Evolutionary conservation across 305 asterid genomes (phyloP).

Genomic region (Solanum hybrid): DNA sequence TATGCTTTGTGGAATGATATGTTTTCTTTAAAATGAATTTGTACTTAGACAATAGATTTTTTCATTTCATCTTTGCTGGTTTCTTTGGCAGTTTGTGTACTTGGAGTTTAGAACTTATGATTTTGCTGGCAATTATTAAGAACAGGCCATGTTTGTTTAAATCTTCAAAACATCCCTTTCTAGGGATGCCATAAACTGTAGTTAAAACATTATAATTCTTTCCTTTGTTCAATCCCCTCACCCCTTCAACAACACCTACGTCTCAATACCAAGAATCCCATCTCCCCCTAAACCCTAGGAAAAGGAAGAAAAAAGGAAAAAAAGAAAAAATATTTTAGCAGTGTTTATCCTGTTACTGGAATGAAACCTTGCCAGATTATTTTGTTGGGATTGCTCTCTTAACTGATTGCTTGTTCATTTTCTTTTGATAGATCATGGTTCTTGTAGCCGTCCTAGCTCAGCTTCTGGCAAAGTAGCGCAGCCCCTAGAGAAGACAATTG

Average conservation of each 20-base stretch:
- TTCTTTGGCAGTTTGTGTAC: background rate
- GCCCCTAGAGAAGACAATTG: slow-evolving; percentile 30
- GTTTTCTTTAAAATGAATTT: slow-evolving; percentile 2
- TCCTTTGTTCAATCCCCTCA: slow-evolving; percentile 1
- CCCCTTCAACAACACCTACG: background rate
- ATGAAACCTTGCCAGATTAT: background rate
- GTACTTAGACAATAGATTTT: background rate
- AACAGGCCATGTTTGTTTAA: background rate
- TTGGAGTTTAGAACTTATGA: background rate
- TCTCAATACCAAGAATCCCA: background rate
- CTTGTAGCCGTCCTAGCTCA: slow-evolving; percentile 57
- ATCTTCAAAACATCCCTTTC: background rate
- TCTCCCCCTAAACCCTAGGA: background rate
- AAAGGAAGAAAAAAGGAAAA: background rate
- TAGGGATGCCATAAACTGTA: background rate
- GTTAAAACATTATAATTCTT: background rate
- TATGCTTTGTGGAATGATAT: background rate
- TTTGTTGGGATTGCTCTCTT: background rate
- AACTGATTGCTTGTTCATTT: slow-evolving; percentile 16
- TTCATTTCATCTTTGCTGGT: background rate
- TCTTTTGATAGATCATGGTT: slow-evolving; percentile 38
- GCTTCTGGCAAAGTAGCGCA: slow-evolving; percentile 48
- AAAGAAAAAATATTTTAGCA: background rate
- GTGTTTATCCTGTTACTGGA: background rate
- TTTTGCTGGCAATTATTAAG: background rate